These are phyloP conservation scores for Zymoseptoria passerinii DNA, from an alignment of 2,329 filamentous ascomycete genomes.

Conservation along the genomic window DNA sequence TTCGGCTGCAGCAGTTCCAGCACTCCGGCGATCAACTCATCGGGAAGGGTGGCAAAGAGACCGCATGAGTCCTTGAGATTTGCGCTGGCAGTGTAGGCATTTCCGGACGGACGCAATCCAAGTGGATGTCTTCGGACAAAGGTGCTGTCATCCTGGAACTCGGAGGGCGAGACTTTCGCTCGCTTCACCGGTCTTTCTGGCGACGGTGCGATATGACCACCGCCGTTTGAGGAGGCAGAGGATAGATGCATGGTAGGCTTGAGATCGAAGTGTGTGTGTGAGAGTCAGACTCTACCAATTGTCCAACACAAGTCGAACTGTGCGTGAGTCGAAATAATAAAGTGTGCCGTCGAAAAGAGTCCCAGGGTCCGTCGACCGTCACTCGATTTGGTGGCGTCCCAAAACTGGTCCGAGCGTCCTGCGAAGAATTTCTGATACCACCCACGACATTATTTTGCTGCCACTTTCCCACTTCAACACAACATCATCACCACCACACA, in stretches of 20 bases:
- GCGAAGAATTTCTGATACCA: background rate
- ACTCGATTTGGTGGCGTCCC: background rate
- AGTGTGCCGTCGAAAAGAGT: too few relatives aligned
- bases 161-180: constrained; percentile 4
- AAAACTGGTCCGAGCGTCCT: background rate
- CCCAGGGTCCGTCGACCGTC: too few relatives aligned
- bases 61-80: constrained; percentile 63
- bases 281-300: too few relatives aligned
- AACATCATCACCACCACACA: constrained; percentile 7
- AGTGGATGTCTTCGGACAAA: constrained; percentile 69
- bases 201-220: constrained; percentile 7
- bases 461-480: background rate
- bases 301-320: background rate
- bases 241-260: background rate
- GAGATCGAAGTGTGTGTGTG: background rate
- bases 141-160: constrained; percentile 28
- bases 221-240: background rate
- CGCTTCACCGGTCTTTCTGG: constrained; percentile 15
- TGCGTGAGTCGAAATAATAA: background rate
- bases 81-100: constrained; percentile 58
- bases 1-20: constrained; percentile 64
- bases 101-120: constrained; percentile 78
- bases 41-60: constrained; percentile 59
- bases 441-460: constrained; percentile 1
- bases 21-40: constrained; percentile 69